Evolutionary conservation across 163 green algal genomes (phyloP).

Genomic region (Scenedesmus sp.): DNA sequence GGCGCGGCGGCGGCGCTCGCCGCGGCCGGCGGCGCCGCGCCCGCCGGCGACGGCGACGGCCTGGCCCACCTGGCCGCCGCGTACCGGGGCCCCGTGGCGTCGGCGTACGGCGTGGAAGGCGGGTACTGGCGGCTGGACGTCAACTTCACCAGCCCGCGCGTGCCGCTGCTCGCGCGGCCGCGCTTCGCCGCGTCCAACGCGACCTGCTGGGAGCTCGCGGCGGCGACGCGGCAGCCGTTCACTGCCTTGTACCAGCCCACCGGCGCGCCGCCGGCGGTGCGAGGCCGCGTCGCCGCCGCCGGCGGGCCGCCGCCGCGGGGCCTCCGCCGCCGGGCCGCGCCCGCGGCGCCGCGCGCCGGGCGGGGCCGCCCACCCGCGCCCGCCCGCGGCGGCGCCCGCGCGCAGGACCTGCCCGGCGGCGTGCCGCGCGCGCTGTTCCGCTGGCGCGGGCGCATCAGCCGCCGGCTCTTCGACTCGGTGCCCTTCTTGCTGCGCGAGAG

Average conservation of each 20-base stretch:
- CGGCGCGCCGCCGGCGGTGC: neutral
- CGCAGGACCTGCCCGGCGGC: constrained; percentile 29
- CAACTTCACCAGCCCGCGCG: constrained; percentile 2
- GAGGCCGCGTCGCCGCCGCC: neutral
- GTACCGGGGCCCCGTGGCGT: constrained; percentile 16
- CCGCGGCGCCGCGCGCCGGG: too few species aligned
- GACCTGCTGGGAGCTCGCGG: constrained; percentile 37
- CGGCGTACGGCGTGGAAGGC: constrained; percentile 13
- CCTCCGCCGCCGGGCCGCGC: neutral
- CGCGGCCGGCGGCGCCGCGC: too few species aligned
- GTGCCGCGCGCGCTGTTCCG: constrained; percentile 26
- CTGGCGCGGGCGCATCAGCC: constrained; percentile 34
- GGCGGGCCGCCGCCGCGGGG: neutral
- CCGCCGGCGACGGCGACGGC: too few species aligned
- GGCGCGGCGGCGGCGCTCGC: too few species aligned
- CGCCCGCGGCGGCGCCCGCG: neutral
- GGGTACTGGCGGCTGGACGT: constrained; percentile 36
- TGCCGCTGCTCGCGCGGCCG: neutral
- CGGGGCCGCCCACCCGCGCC: too few species aligned
- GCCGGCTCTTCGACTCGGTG: constrained; percentile 39
- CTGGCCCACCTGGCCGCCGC: neutral
- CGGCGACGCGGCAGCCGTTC: constrained; percentile 3
- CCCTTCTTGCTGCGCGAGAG: constrained; percentile 37
- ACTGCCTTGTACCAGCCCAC: constrained; percentile 14
- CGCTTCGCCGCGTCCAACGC: neutral